Percentiles rank a stretch among this genome's conserved stretches.
phyloP scores from a whole-genome alignment of 768 basidiomycete genomes.

The Suillus discolor region DNA sequence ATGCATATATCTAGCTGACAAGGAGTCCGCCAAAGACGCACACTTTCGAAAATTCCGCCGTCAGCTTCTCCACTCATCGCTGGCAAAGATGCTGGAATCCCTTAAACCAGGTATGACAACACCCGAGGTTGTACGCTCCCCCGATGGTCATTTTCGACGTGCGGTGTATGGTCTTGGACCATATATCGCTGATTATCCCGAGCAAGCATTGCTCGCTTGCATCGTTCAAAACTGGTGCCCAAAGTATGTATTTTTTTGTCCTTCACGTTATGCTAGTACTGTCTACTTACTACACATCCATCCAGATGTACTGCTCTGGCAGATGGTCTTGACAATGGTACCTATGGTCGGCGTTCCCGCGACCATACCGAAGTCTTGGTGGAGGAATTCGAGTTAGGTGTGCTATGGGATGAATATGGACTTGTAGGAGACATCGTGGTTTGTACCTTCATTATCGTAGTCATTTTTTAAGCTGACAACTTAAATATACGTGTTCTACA shows the following conservation, averaged over 20 bases:
- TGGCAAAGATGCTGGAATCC: background rate
- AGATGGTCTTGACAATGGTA: background rate
- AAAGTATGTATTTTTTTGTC: too few species aligned
- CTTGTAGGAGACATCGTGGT: conserved; percentile 36
- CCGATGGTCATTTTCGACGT: too few species aligned
- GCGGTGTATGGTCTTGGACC: too few species aligned
- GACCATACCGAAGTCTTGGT: background rate
- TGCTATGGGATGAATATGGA: conserved; percentile 36
- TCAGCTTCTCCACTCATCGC: background rate
- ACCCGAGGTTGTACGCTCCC: background rate
- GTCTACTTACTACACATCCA: background rate
- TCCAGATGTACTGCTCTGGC: background rate
- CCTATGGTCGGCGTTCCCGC: background rate
- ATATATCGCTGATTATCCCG: too few species aligned
- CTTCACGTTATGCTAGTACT: too few species aligned
- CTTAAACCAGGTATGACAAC: background rate
- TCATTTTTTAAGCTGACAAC: conserved; percentile 6
- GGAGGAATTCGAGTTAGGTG: background rate
- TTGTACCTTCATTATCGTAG: conserved; percentile 26
- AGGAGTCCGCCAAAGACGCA: background rate
- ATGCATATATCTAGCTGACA: background rate
- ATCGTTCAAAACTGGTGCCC: background rate
- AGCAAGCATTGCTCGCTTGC: too few species aligned
- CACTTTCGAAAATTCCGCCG: too few species aligned
- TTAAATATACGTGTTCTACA: too few species aligned